Percentiles rank a stretch among this genome's conserved stretches.
These are phyloP conservation scores for Rhodomyrtus tomentosa DNA, from an alignment of 345 rosid genomes.

Conservation along the genomic window DNA sequence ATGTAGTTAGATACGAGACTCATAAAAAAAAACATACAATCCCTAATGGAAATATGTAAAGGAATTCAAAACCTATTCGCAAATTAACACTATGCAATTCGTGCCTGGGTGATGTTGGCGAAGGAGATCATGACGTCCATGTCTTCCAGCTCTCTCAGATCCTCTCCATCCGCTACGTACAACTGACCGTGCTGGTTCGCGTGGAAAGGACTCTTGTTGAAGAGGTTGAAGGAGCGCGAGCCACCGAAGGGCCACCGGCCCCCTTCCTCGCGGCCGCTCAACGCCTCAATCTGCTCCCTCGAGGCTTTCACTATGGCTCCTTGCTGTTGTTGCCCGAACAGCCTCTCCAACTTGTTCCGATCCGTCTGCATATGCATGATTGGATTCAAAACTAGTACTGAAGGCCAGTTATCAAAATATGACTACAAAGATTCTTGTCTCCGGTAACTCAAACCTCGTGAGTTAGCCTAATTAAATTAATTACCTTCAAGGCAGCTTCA, in stretches of 20 bases:
- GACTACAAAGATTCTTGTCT: no score
- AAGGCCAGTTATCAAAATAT: no score
- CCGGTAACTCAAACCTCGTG: neutral
- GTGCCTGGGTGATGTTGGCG: slow-evolving; percentile 24
- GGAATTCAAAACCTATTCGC: neutral
- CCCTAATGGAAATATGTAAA: neutral
- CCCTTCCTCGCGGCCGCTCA: slow-evolving; percentile 10
- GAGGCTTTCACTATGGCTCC: slow-evolving; percentile 26
- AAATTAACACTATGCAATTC: neutral
- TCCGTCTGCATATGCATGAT: slow-evolving; percentile 11
- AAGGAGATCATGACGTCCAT: slow-evolving; percentile 14
- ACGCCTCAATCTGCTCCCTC: slow-evolving; percentile 22
- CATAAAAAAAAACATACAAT: neutral
- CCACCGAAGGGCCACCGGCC: slow-evolving; percentile 27
- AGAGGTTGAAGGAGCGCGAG: slow-evolving; percentile 12
- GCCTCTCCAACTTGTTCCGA: slow-evolving; percentile 17
- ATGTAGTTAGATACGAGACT: neutral
- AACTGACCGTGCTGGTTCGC: slow-evolving; percentile 26
- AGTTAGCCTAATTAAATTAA: neutral
- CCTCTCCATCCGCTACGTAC: slow-evolving; percentile 9
- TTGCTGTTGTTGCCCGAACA: slow-evolving; percentile 18
- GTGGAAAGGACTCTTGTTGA: slow-evolving; percentile 9
- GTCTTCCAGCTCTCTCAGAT: slow-evolving; percentile 13
- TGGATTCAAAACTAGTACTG: neutral
- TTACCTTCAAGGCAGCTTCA: slow-evolving; percentile 38